phyloP scores from a whole-genome alignment of 208 protist species.

The Leishmania aethiopica region DNA sequence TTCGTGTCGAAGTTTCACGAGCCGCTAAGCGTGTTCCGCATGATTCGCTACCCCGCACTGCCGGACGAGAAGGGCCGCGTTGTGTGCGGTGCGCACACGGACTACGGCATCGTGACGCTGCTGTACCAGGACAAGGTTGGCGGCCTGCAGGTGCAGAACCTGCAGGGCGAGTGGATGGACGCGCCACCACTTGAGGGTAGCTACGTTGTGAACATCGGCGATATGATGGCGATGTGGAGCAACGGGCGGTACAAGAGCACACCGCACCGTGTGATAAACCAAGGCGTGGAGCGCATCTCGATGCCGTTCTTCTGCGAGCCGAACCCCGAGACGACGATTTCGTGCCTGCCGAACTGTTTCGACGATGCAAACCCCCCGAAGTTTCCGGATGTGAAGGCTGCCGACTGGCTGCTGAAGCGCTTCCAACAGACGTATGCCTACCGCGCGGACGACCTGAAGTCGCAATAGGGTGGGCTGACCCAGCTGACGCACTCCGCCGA shows the following conservation, averaged over 20 bases:
- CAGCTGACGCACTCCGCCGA: neutral
- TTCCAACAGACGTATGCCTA: conserved; percentile 79
- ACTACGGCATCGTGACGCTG: conserved; percentile 85
- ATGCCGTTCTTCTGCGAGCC: conserved; percentile 90
- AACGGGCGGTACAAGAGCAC: conserved; percentile 78
- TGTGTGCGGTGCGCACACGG: conserved; percentile 72
- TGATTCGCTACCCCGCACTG: conserved; percentile 78
- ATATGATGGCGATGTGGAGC: conserved; percentile 90
- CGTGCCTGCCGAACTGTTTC: conserved; percentile 68
- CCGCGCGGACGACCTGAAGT: conserved; percentile 11
- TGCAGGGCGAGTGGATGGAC: conserved; percentile 67
- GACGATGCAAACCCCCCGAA: conserved; percentile 59
- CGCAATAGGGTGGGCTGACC: neutral
- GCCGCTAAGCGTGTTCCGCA: conserved; percentile 71
- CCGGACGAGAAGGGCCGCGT: conserved; percentile 45
- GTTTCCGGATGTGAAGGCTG: conserved; percentile 56
- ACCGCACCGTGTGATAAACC: conserved; percentile 72
- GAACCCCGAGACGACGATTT: conserved; percentile 64
- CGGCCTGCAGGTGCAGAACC: conserved; percentile 66
- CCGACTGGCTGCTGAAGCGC: conserved; percentile 71
- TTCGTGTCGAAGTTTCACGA: conserved; percentile 71
- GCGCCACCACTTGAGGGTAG: conserved; percentile 56
- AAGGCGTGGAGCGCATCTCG: conserved; percentile 68
- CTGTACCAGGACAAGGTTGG: conserved; percentile 70
- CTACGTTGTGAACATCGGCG: conserved; percentile 87